A percentile compares a stretch with the other conserved stretches of the same genome.
Evolutionary conservation across 352 stramenopile genomes (phyloP).

Genomic region (Phytophthora hybrid): DNA sequence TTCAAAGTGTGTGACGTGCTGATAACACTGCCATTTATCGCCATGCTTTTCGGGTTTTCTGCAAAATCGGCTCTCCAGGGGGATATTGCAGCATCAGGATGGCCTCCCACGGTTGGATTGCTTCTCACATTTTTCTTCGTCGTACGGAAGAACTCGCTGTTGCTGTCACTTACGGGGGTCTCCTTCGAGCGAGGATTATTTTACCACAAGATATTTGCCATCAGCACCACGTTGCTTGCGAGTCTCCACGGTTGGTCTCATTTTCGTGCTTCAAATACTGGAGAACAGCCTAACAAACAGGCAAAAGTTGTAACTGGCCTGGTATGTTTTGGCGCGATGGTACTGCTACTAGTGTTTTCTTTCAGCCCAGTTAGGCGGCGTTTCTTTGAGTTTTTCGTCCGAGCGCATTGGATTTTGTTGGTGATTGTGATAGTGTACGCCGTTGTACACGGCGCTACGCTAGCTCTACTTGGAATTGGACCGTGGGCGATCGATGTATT

Average conservation of each 20-base stretch:
- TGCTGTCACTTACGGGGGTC: slow-evolving; percentile 41
- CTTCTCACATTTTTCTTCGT: slow-evolving; percentile 37
- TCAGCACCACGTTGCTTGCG: slow-evolving; percentile 32
- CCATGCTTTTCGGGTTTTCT: slow-evolving; percentile 6
- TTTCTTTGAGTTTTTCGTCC: slow-evolving; percentile 59
- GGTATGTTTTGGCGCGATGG: slow-evolving; percentile 31
- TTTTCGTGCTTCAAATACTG: slow-evolving; percentile 7
- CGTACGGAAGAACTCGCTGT: slow-evolving; percentile 50
- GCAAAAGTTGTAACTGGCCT: slow-evolving; percentile 10
- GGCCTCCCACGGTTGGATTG: slow-evolving; percentile 30
- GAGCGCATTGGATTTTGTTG: slow-evolving; percentile 52
- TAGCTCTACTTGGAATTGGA: slow-evolving; percentile 31
- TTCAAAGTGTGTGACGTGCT: slow-evolving; percentile 41
- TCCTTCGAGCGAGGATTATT: slow-evolving; percentile 49
- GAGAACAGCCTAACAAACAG: neutral
- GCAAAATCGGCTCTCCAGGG: neutral
- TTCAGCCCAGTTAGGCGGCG: slow-evolving; percentile 38
- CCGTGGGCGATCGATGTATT: slow-evolving; percentile 37
- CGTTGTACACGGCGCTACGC: slow-evolving; percentile 39
- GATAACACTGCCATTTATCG: slow-evolving; percentile 23
- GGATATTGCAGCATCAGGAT: slow-evolving; percentile 16
- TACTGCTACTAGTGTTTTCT: slow-evolving; percentile 30
- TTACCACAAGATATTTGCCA: slow-evolving; percentile 49
- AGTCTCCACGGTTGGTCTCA: slow-evolving; percentile 40
- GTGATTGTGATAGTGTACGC: slow-evolving; percentile 39